Base-by-base conservation (phyloP, 2,329 filamentous ascomycete genomes). In the Epichloe sibirici region DNA sequence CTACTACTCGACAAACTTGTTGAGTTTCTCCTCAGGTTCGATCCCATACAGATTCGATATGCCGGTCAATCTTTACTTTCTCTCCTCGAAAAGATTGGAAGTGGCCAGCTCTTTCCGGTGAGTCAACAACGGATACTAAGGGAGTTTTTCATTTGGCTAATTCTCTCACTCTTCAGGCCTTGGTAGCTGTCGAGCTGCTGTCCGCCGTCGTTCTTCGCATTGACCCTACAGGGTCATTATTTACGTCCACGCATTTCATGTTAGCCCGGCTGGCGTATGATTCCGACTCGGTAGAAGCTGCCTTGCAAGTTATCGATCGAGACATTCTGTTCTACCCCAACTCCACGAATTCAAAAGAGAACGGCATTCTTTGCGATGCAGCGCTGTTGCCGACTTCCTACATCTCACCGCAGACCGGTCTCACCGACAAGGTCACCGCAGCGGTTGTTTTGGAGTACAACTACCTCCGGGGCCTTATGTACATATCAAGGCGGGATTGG, bases 371-470 rank as follows among this genome's bases (percentile, higher is more conserved):
- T 8, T 79, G 74, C 62, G 76, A 79, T 51, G 55, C 64, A 40
- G 62, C 58, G 15, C 65, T 79, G 3, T 61, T 73, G 3, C 71
- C 78, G 1, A 59, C 71, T 0, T 69, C 73, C 13, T 90, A 80
- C 68, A 81, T 90, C 43, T 81, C 79, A 21, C 61, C 69, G 12
- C 68, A 74, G 5, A 79, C 76, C 1, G 77, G 79, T 0, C 74
- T 89, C 45, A 81, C 80, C 2, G 68, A 71, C 1, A 70, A 69
- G 42, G 56, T 89, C 23, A 77, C 69, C 38, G 64, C 74, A 38
- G 58, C 71, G 5, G 68, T 74, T 38, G 71, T 90, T 43, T 69
- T 88, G 21, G 79, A 85, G 62, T 89, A 88, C 63, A 83, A 86
- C 58, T 66, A 85, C 5, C 66, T 79, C 40, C 74, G 79, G 17